phyloP scores from a whole-genome alignment of 192 early-diverging fungal genomes.

The Coemansia sp. region DNA sequence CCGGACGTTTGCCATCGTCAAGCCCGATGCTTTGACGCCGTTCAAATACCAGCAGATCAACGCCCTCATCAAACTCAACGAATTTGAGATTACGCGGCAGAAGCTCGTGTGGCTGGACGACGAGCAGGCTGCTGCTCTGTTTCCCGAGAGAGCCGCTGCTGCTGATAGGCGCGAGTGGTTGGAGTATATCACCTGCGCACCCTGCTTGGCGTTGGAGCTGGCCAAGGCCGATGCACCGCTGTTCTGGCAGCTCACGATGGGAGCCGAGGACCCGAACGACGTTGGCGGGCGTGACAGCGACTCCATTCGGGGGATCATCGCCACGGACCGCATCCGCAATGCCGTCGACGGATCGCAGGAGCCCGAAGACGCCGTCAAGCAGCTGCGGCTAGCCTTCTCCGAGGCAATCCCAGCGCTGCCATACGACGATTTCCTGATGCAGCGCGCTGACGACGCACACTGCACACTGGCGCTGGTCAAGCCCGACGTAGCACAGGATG shows the following conservation, averaged over 20 bases:
- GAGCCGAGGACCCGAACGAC: conserved; percentile 50
- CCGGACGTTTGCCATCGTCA: conserved; percentile 62
- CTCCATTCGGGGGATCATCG: conserved; percentile 60
- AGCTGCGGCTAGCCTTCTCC: conserved; percentile 57
- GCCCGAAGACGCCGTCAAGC: conserved; percentile 47
- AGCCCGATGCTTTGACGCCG: conserved; percentile 61
- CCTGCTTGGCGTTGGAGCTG: conserved; percentile 59
- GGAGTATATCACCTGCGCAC: conserved; percentile 58
- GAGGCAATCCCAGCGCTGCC: conserved; percentile 37
- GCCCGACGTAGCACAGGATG: conserved; percentile 50
- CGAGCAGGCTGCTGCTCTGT: conserved; percentile 46
- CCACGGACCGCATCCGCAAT: conserved; percentile 58
- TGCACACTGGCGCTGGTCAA: conserved; percentile 60
- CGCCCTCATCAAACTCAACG: conserved; percentile 57
- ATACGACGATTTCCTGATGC: conserved; percentile 55
- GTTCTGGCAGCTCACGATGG: conserved; percentile 59
- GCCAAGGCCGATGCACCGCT: conserved; percentile 56
- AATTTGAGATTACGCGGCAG: conserved; percentile 57
- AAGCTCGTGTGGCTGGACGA: conserved; percentile 56
- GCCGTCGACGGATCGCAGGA: conserved; percentile 59
- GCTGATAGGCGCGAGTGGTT: conserved; percentile 46
- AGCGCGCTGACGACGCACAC: conserved; percentile 45
- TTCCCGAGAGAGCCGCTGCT: conserved; percentile 47
- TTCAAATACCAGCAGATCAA: conserved; percentile 58
- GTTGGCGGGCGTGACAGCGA: conserved; percentile 44